Percentiles rank a stretch among this genome's conserved stretches.
These are phyloP conservation scores for Trichoderma gracile DNA, from an alignment of 2,329 filamentous ascomycete genomes.

Conservation along the genomic window DNA sequence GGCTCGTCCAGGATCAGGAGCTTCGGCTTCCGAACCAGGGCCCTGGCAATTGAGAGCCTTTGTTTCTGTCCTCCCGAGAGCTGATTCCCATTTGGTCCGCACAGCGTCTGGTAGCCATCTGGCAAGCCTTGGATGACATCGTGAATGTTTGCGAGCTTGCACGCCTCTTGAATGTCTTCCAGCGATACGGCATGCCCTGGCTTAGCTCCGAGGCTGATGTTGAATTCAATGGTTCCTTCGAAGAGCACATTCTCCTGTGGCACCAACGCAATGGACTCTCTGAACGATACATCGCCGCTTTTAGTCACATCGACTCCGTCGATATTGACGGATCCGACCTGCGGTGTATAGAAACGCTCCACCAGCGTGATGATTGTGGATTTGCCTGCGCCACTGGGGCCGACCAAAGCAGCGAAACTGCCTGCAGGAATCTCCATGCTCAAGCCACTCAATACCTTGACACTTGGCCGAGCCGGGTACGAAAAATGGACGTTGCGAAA, in stretches of 20 bases:
- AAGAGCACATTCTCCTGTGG: conserved; percentile 54
- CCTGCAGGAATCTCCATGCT: conserved; percentile 38
- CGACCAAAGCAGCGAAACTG: conserved; percentile 46
- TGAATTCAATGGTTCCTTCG: conserved; percentile 51
- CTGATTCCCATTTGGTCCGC: conserved; percentile 63
- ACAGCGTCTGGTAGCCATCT: conserved; percentile 56
- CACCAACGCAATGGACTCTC: conserved; percentile 50
- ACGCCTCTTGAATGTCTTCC: conserved; percentile 61
- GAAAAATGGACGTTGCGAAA: conserved; percentile 26
- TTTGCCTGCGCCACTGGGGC: conserved; percentile 49
- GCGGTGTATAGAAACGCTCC: conserved; percentile 56
- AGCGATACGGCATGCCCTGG: conserved; percentile 53
- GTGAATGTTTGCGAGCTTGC: conserved; percentile 64
- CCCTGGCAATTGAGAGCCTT: conserved; percentile 67
- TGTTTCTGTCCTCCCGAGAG: conserved; percentile 72
- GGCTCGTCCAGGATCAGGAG: conserved; percentile 71
- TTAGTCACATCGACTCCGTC: conserved; percentile 37
- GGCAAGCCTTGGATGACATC: conserved; percentile 57
- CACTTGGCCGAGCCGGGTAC: conserved; percentile 17
- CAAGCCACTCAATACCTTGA: conserved; percentile 33
- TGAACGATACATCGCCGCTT: conserved; percentile 35
- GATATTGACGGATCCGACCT: conserved; percentile 51
- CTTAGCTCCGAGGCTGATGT: conserved; percentile 50
- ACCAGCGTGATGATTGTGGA: conserved; percentile 49
- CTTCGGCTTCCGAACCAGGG: conserved; percentile 62